Evolutionary conservation across 23 red algal species (phyloP).

Genomic region (Gracilariopsis chorda): DNA sequence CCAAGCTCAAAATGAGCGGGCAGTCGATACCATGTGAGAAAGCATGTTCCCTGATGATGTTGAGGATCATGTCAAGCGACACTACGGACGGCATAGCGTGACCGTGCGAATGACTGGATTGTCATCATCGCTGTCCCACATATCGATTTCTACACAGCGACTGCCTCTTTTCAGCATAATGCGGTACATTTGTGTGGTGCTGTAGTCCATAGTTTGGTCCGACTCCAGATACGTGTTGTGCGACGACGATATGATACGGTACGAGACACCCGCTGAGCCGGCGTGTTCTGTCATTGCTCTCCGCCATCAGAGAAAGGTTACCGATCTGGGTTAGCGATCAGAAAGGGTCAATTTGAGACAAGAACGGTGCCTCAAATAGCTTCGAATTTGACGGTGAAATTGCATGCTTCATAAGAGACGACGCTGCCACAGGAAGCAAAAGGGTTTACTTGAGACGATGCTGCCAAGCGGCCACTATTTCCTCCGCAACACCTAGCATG

Average conservation of each 20-base stretch:
- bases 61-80: constrained; percentile 30
- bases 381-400: too few species aligned
- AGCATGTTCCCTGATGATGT: constrained; percentile 27
- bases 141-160: constrained; percentile 79
- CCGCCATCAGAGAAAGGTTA: not conserved
- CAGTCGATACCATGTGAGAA: constrained; percentile 46
- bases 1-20: constrained; percentile 72
- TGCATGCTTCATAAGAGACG: too few species aligned
- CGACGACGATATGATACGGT: constrained; percentile 53
- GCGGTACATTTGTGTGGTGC: constrained; percentile 46
- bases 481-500: too few species aligned
- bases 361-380: too few species aligned
- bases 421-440: too few species aligned
- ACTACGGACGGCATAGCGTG: constrained; percentile 54
- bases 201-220: constrained; percentile 51
- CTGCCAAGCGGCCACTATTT: too few species aligned
- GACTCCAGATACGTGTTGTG: constrained; percentile 81
- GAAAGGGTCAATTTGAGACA: too few species aligned
- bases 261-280: constrained; percentile 52
- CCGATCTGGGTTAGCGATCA: too few species aligned
- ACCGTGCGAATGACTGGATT: constrained; percentile 69
- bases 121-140: constrained; percentile 76
- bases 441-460: too few species aligned
- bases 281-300: constrained; percentile 48
- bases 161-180: constrained; percentile 49